Percentiles rank a stretch among this genome's conserved stretches.
phyloP scores from a whole-genome alignment of 1,139 yeast genomes.

The Geotrichum klebahnii region DNA sequence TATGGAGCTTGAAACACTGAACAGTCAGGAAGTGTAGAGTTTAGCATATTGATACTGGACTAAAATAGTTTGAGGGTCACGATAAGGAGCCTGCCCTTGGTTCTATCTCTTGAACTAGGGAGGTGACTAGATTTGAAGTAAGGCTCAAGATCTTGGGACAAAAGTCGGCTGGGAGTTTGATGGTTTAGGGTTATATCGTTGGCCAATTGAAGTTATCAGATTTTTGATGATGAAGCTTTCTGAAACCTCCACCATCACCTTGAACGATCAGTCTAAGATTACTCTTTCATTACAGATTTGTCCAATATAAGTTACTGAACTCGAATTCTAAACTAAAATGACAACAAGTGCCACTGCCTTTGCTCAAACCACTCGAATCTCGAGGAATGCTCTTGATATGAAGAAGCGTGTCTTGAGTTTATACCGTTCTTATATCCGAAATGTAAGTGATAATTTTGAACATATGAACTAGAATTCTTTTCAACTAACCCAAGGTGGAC shows the following conservation, averaged over 20 bases:
- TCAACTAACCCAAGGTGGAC: neutral
- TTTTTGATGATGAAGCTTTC: too few species aligned
- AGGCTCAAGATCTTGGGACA: too few species aligned
- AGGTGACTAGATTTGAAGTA: too few species aligned
- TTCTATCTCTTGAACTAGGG: neutral
- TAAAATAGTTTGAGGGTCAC: neutral
- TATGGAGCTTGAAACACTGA: conserved; percentile 16
- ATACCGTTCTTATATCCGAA: conserved; percentile 68
- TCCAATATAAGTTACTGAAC: too few species aligned
- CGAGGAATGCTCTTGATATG: conserved; percentile 60
- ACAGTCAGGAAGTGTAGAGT: conserved; percentile 4
- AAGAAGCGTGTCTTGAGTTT: conserved; percentile 61
- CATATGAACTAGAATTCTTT: neutral
- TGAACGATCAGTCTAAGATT: too few species aligned
- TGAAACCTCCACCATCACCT: too few species aligned
- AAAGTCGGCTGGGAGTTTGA: too few species aligned
- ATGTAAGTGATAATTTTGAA: conserved; percentile 32
- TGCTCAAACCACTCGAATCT: conserved; percentile 75
- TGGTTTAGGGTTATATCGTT: too few species aligned
- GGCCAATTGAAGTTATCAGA: too few species aligned
- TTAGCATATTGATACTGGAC: neutral
- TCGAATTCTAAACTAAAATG: conserved; percentile 32
- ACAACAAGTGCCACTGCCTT: conserved; percentile 75
- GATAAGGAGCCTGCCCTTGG: neutral
- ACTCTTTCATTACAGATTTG: too few species aligned